Percentiles rank a stretch among this genome's conserved stretches.
These are phyloP conservation scores for Scheffersomyces lignicola DNA, from an alignment of 1,139 yeast species.

Conservation along the genomic window DNA sequence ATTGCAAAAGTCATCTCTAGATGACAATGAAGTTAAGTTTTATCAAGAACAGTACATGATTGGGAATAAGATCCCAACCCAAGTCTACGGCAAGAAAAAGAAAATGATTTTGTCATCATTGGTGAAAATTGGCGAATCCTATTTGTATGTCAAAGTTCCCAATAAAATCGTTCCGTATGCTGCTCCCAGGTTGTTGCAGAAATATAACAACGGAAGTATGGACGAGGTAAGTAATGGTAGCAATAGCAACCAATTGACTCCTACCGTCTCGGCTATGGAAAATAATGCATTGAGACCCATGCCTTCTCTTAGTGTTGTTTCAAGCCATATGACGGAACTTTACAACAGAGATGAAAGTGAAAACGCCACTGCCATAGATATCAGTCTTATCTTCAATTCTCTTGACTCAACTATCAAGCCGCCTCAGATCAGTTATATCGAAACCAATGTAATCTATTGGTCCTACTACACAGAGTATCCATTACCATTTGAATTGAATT, in stretches of 20 bases:
- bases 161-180: slow-evolving; percentile 35
- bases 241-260: background rate
- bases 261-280: slow-evolving; percentile 7
- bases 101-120: slow-evolving; percentile 37
- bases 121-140: slow-evolving; percentile 37
- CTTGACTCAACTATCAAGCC: slow-evolving; percentile 26
- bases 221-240: slow-evolving; percentile 4
- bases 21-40: slow-evolving; percentile 7
- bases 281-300: slow-evolving; percentile 18
- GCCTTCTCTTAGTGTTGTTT: slow-evolving; percentile 12
- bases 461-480: slow-evolving; percentile 45
- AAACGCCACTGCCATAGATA: slow-evolving; percentile 22
- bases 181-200: slow-evolving; percentile 40
- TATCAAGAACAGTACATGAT: slow-evolving; percentile 29
- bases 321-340: slow-evolving; percentile 29
- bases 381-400: slow-evolving; percentile 25
- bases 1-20: slow-evolving; percentile 1
- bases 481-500: slow-evolving; percentile 38
- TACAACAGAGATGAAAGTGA: slow-evolving; percentile 32
- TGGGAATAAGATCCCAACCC: slow-evolving; percentile 21
- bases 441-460: slow-evolving; percentile 43
- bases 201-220: slow-evolving; percentile 28
- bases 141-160: slow-evolving; percentile 35
- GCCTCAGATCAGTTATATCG: slow-evolving; percentile 34
- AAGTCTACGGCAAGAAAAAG: slow-evolving; percentile 40